phyloP scores from a whole-genome alignment of 2,329 filamentous ascomycete genomes.

The Pochonia chlamydosporia region DNA sequence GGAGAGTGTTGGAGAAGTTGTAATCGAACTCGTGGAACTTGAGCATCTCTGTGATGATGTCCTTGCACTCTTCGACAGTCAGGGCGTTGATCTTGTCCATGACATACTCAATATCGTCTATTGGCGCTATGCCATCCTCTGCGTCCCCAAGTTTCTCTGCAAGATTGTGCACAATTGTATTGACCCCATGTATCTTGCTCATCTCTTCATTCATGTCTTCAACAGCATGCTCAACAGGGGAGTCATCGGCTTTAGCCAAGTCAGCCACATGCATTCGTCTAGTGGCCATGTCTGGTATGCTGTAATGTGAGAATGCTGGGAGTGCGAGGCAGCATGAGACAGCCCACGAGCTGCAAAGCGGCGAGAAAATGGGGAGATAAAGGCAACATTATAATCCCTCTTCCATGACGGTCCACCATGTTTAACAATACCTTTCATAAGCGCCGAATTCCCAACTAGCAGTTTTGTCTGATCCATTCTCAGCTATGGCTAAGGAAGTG shows the following conservation, averaged over 20 bases:
- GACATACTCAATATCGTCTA: constrained; percentile 18
- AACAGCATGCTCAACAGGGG: background rate
- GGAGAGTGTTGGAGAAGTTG: constrained; percentile 15
- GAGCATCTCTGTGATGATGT: constrained; percentile 14
- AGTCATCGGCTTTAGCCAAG: background rate
- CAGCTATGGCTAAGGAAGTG: too few species aligned
- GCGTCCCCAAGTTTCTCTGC: constrained; percentile 12
- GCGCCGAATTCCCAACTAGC: too few species aligned
- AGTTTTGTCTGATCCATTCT: too few species aligned
- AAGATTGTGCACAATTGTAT: constrained; percentile 6
- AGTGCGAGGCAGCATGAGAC: too few species aligned
- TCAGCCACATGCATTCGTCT: too few species aligned
- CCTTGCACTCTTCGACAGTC: constrained; percentile 14
- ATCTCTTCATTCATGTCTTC: background rate
- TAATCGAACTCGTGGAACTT: constrained; percentile 19
- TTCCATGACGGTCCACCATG: too few species aligned
- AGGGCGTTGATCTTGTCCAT: constrained; percentile 17
- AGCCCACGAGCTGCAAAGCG: too few species aligned
- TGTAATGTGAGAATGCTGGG: too few species aligned
- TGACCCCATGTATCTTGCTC: background rate
- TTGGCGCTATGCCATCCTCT: constrained; percentile 14
- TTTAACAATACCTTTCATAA: too few species aligned
- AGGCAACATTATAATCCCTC: too few species aligned
- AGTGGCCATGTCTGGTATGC: too few species aligned
- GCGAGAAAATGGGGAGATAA: too few species aligned